Conservation (phyloP, 805 yeast species). For the Tetrapisispora namnaoensis region DNA sequence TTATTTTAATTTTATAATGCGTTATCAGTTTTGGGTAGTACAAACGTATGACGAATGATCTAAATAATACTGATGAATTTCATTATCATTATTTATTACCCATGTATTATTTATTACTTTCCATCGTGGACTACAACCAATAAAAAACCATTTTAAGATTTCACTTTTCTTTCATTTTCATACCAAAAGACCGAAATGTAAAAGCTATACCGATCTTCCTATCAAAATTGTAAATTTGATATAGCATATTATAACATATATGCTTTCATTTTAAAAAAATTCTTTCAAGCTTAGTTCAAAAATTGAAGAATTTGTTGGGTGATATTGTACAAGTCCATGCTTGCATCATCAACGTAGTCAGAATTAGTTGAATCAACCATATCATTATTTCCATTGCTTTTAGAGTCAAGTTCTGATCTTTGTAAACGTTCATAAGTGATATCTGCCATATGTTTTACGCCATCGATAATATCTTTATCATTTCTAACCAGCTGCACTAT, state of each 20-base stretch:
- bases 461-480: constrained; percentile 43
- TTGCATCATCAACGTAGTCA: constrained; percentile 50
- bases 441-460: constrained; percentile 41
- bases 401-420: constrained; percentile 17
- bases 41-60: neutral
- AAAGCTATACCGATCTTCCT: neutral
- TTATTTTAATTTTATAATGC: constrained; percentile 1
- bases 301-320: constrained; percentile 58
- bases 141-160: neutral
- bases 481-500: constrained; percentile 45
- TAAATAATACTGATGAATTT: neutral
- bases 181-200: neutral
- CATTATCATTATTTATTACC: neutral
- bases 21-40: neutral
- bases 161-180: neutral
- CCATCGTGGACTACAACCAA: neutral
- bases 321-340: constrained; percentile 52
- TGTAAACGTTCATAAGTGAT: constrained; percentile 27
- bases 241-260: neutral
- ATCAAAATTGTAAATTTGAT: neutral
- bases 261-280: neutral
- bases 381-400: constrained; percentile 11
- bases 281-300: constrained; percentile 12
- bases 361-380: constrained; percentile 15
- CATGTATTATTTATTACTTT: neutral